These are phyloP conservation scores for Aureobasidium sp. DNA, from an alignment of 2,329 filamentous ascomycete genomes.

Conservation along the genomic window DNA sequence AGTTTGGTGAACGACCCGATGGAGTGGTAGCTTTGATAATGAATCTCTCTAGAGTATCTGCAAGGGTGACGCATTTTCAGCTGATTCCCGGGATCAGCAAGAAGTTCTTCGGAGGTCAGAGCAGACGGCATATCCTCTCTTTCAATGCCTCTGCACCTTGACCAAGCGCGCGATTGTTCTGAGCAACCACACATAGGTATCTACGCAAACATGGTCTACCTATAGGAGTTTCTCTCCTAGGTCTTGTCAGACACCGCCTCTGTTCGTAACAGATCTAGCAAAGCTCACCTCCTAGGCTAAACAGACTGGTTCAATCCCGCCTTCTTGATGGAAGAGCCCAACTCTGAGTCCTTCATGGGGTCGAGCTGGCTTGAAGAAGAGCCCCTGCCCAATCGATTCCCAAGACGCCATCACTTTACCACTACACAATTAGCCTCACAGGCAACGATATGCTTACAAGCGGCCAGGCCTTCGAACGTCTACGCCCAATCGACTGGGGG, in stretches of 20 bases:
- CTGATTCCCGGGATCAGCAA: not conserved
- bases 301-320: not conserved
- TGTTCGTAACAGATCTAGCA: not conserved
- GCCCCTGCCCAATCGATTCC: not conserved
- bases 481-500: conserved; percentile 6
- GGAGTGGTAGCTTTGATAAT: conserved; percentile 8
- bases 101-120: conserved; percentile 4
- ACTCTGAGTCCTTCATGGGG: not conserved
- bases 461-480: not conserved
- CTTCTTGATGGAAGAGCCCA: not conserved
- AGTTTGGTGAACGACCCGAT: not conserved
- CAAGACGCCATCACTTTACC: too few relatives aligned
- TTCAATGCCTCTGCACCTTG: not conserved
- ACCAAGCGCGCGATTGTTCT: too few relatives aligned
- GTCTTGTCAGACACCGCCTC: not conserved
- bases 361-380: not conserved
- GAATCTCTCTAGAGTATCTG: not conserved
- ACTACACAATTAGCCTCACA: not conserved
- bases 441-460: too few relatives aligned
- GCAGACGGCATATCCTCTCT: not conserved
- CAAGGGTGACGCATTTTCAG: conserved; percentile 4
- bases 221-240: not conserved
- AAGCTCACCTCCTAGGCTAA: not conserved
- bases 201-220: not conserved
- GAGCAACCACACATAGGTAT: not conserved